Base-by-base conservation (phyloP, 2,329 filamentous ascomycete species). In the Mycocentrospora acerina region DNA sequence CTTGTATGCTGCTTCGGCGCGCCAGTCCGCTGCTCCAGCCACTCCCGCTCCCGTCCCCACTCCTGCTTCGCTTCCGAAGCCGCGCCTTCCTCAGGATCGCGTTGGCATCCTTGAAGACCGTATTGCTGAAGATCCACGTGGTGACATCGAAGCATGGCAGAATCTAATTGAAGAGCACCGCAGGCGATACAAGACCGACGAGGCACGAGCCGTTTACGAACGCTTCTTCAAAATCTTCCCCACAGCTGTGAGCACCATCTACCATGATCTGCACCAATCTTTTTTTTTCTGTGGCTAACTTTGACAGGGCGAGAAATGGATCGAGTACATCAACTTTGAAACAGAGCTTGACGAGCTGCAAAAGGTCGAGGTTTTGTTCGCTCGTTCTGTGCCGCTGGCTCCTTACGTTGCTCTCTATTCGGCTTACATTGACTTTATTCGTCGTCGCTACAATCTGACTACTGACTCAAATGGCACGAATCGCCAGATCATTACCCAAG, bases 401-500 rank as follows among this genome's bases (percentile, higher is more conserved):
- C 85, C 88, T 9, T 88, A 91, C 62, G 85, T 97, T 26, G 81
- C 86, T 46, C 79, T 98, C 14, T 98, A 90, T 89, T 89, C 86
- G 6, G 80, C 90, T 22, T 98, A 98, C 65, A 81, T 98, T 46
- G 90, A 96, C 68, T 96, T 97, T 65, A 88, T 97, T 47, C 88
- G 93, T 36, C 86, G 93, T 32, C 81, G 88, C 49, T 93, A 96
- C 67, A 91, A 95, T 51, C 74, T 97, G 42, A 89, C 78, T 29
- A 83, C 86, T 57, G 93, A 97, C 62, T 75, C 84, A 1, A 81
- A 79, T 25, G 88, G 88, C 14, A 76, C 83, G 50, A 87, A 89
- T 32, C 86, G 93, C 44, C 79, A 82, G 49, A 86, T 85, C 7
- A 85, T 98, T 39, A 85, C 83, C 14, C 84, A 89, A 48, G 88